Evolutionary conservation across 495 filamentous ascomycete species (phyloP).

Genomic region (Tetracladium marchalianum): DNA sequence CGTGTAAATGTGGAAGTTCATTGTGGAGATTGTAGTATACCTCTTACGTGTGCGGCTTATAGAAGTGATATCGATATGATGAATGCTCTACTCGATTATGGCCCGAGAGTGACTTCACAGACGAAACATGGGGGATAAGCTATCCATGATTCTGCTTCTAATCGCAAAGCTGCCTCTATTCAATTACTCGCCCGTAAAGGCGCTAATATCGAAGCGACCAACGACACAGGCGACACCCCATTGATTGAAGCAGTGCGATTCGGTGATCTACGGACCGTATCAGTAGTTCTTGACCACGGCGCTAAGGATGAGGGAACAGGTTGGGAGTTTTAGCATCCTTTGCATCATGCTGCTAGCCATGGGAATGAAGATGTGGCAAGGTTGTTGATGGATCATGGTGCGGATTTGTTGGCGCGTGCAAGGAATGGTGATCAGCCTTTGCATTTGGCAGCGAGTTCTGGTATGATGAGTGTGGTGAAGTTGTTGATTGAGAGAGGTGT

Average conservation of each 20-base stretch:
- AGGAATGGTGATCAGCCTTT: neutral
- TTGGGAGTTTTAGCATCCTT: neutral
- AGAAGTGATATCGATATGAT: no score
- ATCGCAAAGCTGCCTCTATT: no score
- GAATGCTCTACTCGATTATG: no score
- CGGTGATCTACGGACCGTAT: neutral
- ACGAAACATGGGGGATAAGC: no score
- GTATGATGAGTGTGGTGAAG: neutral
- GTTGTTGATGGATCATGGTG: neutral
- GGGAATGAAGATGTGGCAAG: neutral
- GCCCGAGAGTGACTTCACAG: no score
- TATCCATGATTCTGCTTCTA: no score
- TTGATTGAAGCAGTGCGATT: neutral
- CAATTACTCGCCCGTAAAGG: neutral
- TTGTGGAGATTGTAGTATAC: no score
- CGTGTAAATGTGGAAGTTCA: no score
- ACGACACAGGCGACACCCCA: neutral
- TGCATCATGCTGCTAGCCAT: neutral
- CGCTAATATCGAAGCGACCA: neutral
- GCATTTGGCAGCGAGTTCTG: neutral
- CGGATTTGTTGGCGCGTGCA: neutral
- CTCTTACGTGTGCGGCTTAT: no score
- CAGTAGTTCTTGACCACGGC: neutral
- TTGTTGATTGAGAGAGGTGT: conserved; percentile 5
- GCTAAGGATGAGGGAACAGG: neutral